phyloP scores from a whole-genome alignment of 2,329 filamentous ascomycete species.

The Coniochaeta sp. region DNA sequence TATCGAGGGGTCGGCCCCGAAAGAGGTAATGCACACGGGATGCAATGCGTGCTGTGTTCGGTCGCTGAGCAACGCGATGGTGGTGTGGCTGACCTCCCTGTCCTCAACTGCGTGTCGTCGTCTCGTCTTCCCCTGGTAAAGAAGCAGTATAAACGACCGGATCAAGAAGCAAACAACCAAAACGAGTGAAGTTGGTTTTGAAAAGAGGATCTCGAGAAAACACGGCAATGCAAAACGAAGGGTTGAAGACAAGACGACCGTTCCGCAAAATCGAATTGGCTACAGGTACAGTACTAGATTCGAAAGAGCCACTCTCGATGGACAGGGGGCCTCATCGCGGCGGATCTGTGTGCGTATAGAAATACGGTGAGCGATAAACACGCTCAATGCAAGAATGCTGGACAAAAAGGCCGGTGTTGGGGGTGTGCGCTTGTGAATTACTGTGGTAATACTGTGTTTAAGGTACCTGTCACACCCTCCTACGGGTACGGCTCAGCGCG shows the following conservation, averaged over 20 bases:
- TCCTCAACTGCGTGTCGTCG: slow-evolving; percentile 3
- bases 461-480: too few species aligned
- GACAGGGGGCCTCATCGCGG: not conserved
- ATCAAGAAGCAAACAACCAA: slow-evolving; percentile 39
- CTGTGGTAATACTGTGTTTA: too few species aligned
- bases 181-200: slow-evolving; percentile 48
- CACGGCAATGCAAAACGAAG: not conserved
- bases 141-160: slow-evolving; percentile 25
- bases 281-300: too few species aligned
- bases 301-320: not conserved
- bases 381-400: not conserved
- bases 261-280: not conserved
- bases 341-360: not conserved
- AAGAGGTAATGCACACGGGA: not conserved
- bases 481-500: not conserved
- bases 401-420: not conserved
- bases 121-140: slow-evolving; percentile 10
- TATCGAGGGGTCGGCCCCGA: not conserved
- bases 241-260: not conserved
- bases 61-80: slow-evolving; percentile 19
- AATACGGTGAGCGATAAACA: not conserved
- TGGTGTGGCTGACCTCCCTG: not conserved
- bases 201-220: not conserved
- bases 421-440: not conserved
- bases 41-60: not conserved